Base-by-base conservation (phyloP, 78 protist species). In the Dictyostelium firmibasis region DNA sequence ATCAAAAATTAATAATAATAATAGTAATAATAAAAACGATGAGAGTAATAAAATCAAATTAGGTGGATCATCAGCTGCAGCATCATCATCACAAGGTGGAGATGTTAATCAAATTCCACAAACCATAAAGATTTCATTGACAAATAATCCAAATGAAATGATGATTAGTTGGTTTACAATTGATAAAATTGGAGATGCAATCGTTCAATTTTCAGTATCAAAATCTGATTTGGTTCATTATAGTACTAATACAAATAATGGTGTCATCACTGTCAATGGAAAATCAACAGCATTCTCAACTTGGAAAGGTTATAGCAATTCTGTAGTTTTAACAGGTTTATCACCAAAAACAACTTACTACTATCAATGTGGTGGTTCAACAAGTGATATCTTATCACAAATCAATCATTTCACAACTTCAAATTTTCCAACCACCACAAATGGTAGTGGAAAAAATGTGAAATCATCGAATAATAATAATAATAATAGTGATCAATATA, bases 331-430 rank as follows among this genome's bases (percentile, higher is more conserved):
- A 20, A 25, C 18, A 9, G 27, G 35, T 6, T 53, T 89, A 4
- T 6, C 25, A 5, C 82, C 94, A 35, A 29, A 18, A 47, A 89
- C 94, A 4, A 77, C 76, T n/a, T 89, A 89, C 5, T 89, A 33
- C 27, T 89, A 89, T 38, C 81, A 67, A 76, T 62, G 57, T 69
- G 94, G 94, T 33, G 87, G 94, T 11, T 38, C 47, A 20, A 13
- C 25, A 9, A 35, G 36, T 13, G 2, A 4, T 38, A 84, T 33
- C 7, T 38, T 33, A 5, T 81, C 94, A 1, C 16, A 10, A 33
- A 38, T 79, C 0, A 33, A 6, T 23, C 23, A 41, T 5, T 88
- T 88, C 25, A 78, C 53, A 3, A 88, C 93, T 7, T 72, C 85
- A 29, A 81, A 38, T 29, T 81, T 25, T 31, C 13, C 69, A 75